Evolutionary conservation across 1,139 yeast species (phyloP).

Genomic region (Candida smagusa): DNA sequence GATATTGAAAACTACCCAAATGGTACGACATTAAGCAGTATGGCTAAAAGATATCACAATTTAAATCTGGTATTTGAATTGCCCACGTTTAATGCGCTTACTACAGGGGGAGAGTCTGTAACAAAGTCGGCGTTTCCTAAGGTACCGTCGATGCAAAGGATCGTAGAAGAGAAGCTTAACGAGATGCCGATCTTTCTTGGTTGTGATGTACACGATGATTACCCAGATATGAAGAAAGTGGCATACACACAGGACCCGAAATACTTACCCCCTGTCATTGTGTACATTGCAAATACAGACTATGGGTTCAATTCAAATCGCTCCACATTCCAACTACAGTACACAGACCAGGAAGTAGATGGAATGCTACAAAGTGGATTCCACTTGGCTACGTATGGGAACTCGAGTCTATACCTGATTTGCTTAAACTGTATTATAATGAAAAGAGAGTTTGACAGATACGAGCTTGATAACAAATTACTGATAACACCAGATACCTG

Average conservation of each 20-base stretch:
- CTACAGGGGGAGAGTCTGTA: neutral
- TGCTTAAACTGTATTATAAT: slow-evolving; percentile 62
- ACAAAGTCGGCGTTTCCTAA: slow-evolving; percentile 30
- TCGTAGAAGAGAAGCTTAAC: slow-evolving; percentile 25
- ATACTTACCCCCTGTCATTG: slow-evolving; percentile 50
- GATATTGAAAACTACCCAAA: slow-evolving; percentile 39
- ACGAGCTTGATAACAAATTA: slow-evolving; percentile 1
- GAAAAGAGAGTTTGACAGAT: slow-evolving; percentile 52
- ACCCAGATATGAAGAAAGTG: slow-evolving; percentile 13
- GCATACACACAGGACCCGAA: neutral
- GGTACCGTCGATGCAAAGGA: slow-evolving; percentile 32
- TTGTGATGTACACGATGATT: slow-evolving; percentile 41
- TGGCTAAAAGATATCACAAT: slow-evolving; percentile 23
- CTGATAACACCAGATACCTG: slow-evolving; percentile 18
- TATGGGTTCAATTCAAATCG: slow-evolving; percentile 47
- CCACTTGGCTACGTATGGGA: slow-evolving; percentile 44
- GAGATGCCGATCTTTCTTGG: slow-evolving; percentile 53
- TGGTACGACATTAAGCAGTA: slow-evolving; percentile 26
- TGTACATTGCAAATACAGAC: slow-evolving; percentile 48
- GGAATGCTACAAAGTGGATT: slow-evolving; percentile 52
- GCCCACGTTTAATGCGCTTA: slow-evolving; percentile 10
- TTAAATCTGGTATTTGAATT: slow-evolving; percentile 9
- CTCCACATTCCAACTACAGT: slow-evolving; percentile 59
- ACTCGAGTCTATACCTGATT: slow-evolving; percentile 40
- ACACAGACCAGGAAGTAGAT: slow-evolving; percentile 37